Evolutionary conservation across 1,139 yeast genomes (phyloP).

Genomic region (Zygosaccharomyces sapae): DNA sequence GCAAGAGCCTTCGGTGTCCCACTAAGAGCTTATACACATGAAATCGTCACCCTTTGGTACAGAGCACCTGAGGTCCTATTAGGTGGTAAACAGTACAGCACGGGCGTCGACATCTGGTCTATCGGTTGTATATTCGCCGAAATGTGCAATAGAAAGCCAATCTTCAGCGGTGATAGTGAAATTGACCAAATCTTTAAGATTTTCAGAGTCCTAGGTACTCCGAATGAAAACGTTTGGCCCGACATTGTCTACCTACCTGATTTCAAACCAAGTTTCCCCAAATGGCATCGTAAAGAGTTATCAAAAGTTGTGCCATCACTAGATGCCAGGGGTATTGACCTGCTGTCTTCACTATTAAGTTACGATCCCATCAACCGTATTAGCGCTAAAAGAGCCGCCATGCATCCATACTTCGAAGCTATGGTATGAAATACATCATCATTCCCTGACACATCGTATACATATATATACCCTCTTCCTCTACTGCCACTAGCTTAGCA

Average conservation of each 20-base stretch:
- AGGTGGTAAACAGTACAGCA: slow-evolving; percentile 96
- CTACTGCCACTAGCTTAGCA: no score
- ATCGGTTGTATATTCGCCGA: slow-evolving; percentile 98
- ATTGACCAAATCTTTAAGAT: slow-evolving; percentile 96
- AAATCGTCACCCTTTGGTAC: slow-evolving; percentile 97
- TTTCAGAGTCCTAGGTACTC: slow-evolving; percentile 90
- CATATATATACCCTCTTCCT: background rate
- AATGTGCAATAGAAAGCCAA: slow-evolving; percentile 93
- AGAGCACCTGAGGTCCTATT: slow-evolving; percentile 93
- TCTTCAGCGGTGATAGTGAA: slow-evolving; percentile 96
- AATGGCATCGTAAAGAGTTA: slow-evolving; percentile 78
- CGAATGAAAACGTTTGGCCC: slow-evolving; percentile 93
- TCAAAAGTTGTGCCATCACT: slow-evolving; percentile 69
- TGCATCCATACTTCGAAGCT: slow-evolving; percentile 85
- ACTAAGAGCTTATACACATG: slow-evolving; percentile 91
- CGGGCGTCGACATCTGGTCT: slow-evolving; percentile 99
- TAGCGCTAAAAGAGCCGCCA: slow-evolving; percentile 87
- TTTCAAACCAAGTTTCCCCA: slow-evolving; percentile 92
- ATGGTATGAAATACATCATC: slow-evolving; percentile 26
- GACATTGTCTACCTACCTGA: slow-evolving; percentile 92
- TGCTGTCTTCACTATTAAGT: slow-evolving; percentile 71
- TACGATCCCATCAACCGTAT: slow-evolving; percentile 94
- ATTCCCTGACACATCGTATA: background rate
- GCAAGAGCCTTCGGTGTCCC: slow-evolving; percentile 99
- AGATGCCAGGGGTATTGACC: slow-evolving; percentile 77